phyloP scores from a whole-genome alignment of 2,329 filamentous ascomycete species.

The Monilinia vaccinii-corymbosi region DNA sequence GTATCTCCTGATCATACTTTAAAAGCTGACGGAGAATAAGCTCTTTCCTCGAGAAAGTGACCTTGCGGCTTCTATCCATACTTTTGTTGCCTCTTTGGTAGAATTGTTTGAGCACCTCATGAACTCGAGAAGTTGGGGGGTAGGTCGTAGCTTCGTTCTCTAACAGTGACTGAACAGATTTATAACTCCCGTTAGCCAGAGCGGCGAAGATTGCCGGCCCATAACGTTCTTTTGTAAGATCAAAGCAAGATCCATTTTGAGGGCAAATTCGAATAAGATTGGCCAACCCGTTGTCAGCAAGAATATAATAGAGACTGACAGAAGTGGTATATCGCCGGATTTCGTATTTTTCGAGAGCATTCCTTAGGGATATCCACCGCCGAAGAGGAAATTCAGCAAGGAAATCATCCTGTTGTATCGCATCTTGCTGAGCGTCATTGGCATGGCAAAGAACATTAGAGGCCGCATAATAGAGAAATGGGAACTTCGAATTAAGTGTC shows the following conservation, averaged over 20 bases:
- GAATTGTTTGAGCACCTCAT: too few species aligned
- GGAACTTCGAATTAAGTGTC: slow-evolving; percentile 26
- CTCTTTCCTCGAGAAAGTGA: too few species aligned
- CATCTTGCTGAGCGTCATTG: slow-evolving; percentile 29
- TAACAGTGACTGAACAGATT: slow-evolving; percentile 25
- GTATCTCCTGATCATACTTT: too few species aligned
- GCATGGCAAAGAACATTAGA: slow-evolving; percentile 35
- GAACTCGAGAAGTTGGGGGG: neutral
- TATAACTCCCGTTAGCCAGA: slow-evolving; percentile 25
- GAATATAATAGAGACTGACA: slow-evolving; percentile 30
- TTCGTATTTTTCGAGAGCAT: slow-evolving; percentile 26
- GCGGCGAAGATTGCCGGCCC: slow-evolving; percentile 31
- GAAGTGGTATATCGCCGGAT: slow-evolving; percentile 22
- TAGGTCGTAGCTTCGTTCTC: slow-evolving; percentile 10
- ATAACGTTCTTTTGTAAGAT: slow-evolving; percentile 28
- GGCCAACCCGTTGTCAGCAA: slow-evolving; percentile 29
- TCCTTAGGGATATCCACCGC: slow-evolving; percentile 28
- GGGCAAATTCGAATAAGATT: slow-evolving; percentile 26
- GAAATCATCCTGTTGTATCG: slow-evolving; percentile 30
- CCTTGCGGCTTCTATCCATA: too few species aligned
- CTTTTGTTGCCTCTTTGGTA: too few species aligned
- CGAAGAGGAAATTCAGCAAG: slow-evolving; percentile 26
- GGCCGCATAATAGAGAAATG: slow-evolving; percentile 40
- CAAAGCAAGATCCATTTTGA: slow-evolving; percentile 15
- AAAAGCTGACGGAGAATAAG: too few species aligned